Percentiles rank a stretch among this genome's conserved stretches.
These are phyloP conservation scores for Lachnellula subtilissima DNA, from an alignment of 2,329 filamentous ascomycete species.

Conservation along the genomic window DNA sequence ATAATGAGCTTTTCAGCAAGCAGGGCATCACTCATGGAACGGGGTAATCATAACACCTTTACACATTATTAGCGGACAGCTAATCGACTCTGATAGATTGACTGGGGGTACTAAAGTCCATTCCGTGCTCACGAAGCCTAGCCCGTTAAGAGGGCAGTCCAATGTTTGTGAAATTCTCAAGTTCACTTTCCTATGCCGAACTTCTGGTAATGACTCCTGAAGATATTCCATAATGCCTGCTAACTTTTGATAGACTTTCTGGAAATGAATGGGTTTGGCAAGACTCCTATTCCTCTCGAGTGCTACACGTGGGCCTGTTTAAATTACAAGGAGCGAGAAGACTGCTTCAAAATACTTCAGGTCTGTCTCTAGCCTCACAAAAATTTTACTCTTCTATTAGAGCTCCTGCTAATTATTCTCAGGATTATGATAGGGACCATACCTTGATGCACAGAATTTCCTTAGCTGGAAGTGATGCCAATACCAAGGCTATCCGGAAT, in stretches of 20 bases:
- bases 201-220: not conserved
- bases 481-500: not conserved
- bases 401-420: not conserved
- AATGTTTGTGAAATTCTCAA: not conserved
- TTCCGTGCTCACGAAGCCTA: too few relatives aligned
- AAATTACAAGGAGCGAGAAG: not conserved
- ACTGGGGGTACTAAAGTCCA: too few relatives aligned
- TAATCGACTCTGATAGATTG: too few relatives aligned
- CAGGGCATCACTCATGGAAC: slow-evolving; percentile 5
- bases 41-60: not conserved
- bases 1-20: slow-evolving; percentile 4
- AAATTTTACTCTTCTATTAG: not conserved
- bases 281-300: slow-evolving; percentile 4
- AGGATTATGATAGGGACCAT: slow-evolving; percentile 4
- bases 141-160: too few relatives aligned
- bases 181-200: not conserved
- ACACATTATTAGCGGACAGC: too few relatives aligned
- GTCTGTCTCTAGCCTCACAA: not conserved
- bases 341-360: slow-evolving; percentile 7
- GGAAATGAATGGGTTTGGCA: not conserved
- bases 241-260: not conserved
- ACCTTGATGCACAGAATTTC: slow-evolving; percentile 4
- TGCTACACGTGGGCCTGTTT: slow-evolving; percentile 2
- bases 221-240: not conserved
- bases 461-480: slow-evolving; percentile 1